Conservation (phyloP, 805 yeast species). For the Metschnikowia noctiluminum region DNA sequence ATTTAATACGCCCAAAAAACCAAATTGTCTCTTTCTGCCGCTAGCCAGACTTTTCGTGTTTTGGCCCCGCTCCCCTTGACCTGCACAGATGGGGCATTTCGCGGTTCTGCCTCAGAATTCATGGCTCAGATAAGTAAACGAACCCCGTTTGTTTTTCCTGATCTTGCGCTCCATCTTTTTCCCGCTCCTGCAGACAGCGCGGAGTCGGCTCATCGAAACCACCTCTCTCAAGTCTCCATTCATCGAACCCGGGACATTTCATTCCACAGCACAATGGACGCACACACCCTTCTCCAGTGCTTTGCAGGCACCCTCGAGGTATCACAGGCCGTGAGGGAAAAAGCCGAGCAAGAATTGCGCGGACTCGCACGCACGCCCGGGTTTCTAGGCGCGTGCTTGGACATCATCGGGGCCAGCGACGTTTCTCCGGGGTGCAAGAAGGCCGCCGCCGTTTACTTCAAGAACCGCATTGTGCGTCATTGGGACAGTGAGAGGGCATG, state of each 20-base stretch:
- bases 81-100: no score
- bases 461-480: slow-evolving; percentile 62
- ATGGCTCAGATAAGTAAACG: no score
- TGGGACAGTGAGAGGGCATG: slow-evolving; percentile 45
- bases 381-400: slow-evolving; percentile 78
- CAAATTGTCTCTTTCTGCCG: no score
- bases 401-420: slow-evolving; percentile 56
- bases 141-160: no score
- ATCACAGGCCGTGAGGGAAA: slow-evolving; percentile 54
- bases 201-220: neutral
- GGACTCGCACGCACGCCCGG: slow-evolving; percentile 60
- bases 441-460: slow-evolving; percentile 80
- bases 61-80: no score
- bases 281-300: slow-evolving; percentile 62
- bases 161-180: no score
- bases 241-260: neutral
- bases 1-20: no score
- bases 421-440: slow-evolving; percentile 44
- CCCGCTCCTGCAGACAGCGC: no score
- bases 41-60: no score
- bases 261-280: slow-evolving; percentile 53
- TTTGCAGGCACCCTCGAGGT: slow-evolving; percentile 77
- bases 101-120: no score
- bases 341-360: slow-evolving; percentile 67
- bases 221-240: neutral